Conservation (phyloP, 225 moss, liverwort and hornwort species). For the Thuidium tamariscinum region DNA sequence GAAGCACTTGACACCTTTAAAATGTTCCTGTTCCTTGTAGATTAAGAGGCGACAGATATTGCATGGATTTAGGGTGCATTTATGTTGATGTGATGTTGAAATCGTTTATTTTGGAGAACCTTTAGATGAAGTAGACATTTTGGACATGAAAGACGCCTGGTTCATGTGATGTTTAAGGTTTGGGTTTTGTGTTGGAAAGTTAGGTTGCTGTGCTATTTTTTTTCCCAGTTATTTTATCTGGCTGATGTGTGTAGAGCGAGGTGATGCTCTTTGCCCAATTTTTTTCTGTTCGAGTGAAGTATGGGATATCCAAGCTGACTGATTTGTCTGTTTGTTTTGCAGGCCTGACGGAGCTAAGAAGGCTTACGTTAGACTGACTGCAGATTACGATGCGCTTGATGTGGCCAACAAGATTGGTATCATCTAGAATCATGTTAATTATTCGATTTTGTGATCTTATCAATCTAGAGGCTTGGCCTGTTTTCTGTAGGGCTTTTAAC, state of each 20-base stretch:
- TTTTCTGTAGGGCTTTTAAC: neutral
- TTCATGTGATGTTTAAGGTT: neutral
- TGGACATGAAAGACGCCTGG: too few species aligned
- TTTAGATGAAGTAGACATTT: neutral
- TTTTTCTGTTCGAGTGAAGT: neutral
- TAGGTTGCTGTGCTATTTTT: neutral
- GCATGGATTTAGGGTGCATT: neutral
- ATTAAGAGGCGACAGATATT: neutral
- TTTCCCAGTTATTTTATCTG: neutral
- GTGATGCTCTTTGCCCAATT: neutral
- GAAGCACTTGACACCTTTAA: neutral
- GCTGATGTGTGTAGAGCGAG: neutral
- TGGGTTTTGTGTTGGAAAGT: neutral
- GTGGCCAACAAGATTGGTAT: slow-evolving; percentile 92
- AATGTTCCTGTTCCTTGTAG: too few species aligned
- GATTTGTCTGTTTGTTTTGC: neutral
- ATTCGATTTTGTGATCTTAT: neutral
- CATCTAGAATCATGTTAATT: slow-evolving; percentile 17
- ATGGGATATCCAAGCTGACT: neutral
- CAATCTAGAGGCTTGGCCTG: neutral
- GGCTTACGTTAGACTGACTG: slow-evolving; percentile 68
- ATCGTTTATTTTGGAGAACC: neutral
- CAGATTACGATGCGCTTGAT: slow-evolving; percentile 79
- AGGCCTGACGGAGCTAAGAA: slow-evolving; percentile 83
- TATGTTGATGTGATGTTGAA: too few species aligned